Percentiles rank a stretch among this genome's conserved stretches.
Conservation (phyloP, 2,329 filamentous ascomycete genomes). For the Cytospora piceicola region DNA sequence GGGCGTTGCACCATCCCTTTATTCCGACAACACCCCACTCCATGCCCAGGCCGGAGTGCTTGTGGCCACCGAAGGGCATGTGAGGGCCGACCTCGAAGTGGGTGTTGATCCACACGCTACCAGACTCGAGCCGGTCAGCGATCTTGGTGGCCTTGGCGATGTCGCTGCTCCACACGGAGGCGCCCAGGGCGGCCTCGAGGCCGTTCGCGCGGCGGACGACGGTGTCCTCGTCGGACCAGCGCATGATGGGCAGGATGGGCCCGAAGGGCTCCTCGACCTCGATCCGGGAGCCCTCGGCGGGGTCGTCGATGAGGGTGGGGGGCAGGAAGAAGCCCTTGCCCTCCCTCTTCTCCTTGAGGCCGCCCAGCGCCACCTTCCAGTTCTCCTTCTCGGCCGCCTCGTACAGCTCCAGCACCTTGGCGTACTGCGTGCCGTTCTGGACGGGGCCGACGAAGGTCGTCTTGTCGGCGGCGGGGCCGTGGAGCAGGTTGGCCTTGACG, state of each 20-base stretch:
- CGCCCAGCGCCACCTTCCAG: conserved; percentile 51
- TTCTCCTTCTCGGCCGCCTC: conserved; percentile 51
- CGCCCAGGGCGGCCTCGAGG: conserved; percentile 54
- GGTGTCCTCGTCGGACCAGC: conserved; percentile 49
- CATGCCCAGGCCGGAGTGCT: conserved; percentile 53
- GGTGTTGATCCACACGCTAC: conserved; percentile 58
- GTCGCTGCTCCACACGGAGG: conserved; percentile 56
- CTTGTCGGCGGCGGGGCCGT: conserved; percentile 47
- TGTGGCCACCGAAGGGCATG: conserved; percentile 53
- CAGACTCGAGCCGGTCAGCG: conserved; percentile 52
- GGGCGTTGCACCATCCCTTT: conserved; percentile 40
- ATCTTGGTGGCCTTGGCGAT: conserved; percentile 50
- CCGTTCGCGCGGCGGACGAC: conserved; percentile 52
- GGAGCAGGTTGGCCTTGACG: conserved; percentile 44
- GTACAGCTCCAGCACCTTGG: conserved; percentile 56
- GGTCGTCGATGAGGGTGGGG: conserved; percentile 64
- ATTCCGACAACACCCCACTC: conserved; percentile 49
- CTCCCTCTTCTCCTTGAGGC: conserved; percentile 38
- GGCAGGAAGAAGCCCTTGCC: conserved; percentile 56
- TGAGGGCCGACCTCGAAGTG: conserved; percentile 43
- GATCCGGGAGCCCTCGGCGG: conserved; percentile 57
- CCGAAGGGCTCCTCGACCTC: conserved; percentile 58
- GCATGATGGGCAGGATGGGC: conserved; percentile 49
- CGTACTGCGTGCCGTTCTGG: conserved; percentile 63
- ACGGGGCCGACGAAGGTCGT: conserved; percentile 55